Conservation (phyloP, 768 basidiomycete species). For the Naganishia vishniacii region DNA sequence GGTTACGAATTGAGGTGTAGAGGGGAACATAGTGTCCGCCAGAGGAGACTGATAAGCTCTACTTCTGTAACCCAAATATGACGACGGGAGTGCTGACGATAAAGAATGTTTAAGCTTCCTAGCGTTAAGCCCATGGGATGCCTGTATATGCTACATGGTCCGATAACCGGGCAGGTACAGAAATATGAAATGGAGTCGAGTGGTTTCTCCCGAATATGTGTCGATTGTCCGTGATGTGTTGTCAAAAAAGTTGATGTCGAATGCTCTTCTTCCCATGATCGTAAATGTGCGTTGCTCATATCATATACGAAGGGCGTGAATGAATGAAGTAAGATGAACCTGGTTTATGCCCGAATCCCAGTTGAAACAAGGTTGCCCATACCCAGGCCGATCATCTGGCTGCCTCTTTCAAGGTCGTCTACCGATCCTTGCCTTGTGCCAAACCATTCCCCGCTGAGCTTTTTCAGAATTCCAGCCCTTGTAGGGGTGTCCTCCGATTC, state of each 20-base stretch:
- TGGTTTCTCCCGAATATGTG: no score
- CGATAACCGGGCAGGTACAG: background rate
- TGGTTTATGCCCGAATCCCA: background rate
- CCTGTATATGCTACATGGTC: background rate
- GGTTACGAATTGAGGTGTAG: conserved; percentile 65
- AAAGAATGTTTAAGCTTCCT: background rate
- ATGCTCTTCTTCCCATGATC: background rate
- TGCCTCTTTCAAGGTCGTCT: conserved; percentile 6
- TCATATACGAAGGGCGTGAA: no score
- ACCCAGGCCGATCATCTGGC: background rate
- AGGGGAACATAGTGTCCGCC: conserved; percentile 51
- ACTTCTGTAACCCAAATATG: no score
- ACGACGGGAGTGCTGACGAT: background rate
- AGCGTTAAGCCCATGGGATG: background rate
- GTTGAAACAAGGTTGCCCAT: background rate
- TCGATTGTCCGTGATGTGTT: background rate
- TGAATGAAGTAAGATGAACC: background rate
- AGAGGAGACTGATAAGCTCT: no score
- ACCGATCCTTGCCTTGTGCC: background rate
- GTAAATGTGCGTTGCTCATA: no score
- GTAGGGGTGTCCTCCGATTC: background rate
- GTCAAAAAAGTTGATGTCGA: background rate
- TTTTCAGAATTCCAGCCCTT: background rate
- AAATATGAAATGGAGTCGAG: no score
- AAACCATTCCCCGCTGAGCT: conserved; percentile 13